Conservation (phyloP, 2,329 filamentous ascomycete species). For the Sporothrix euskadiensis region DNA sequence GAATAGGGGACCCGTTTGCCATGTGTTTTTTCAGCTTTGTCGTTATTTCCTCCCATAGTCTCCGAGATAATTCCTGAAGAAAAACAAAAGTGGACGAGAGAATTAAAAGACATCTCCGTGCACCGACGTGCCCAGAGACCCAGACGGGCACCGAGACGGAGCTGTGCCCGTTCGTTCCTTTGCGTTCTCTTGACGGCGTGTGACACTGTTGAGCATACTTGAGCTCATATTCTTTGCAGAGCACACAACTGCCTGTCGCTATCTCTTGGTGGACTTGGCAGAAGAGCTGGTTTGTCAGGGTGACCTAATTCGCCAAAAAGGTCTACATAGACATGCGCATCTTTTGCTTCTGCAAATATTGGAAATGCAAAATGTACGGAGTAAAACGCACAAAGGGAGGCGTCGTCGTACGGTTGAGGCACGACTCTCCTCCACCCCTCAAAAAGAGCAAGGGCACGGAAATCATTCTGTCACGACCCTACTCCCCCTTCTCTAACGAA, state of each 20-base stretch:
- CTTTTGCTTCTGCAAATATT: neutral
- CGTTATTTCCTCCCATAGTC: neutral
- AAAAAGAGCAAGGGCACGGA: neutral
- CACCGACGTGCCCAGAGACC: neutral
- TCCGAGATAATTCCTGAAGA: neutral
- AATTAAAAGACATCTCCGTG: neutral
- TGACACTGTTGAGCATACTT: too few relatives aligned
- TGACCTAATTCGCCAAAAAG: neutral
- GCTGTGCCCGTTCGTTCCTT: neutral
- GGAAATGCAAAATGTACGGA: neutral
- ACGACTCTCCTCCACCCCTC: neutral
- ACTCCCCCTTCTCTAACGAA: neutral
- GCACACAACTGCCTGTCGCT: constrained; percentile 4
- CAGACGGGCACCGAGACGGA: neutral
- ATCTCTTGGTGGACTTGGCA: constrained; percentile 21
- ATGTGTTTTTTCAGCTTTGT: neutral
- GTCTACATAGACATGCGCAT: too few relatives aligned
- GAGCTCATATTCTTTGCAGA: neutral
- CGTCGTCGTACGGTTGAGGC: constrained; percentile 2
- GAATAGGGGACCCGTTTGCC: constrained; percentile 15
- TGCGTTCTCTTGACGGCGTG: neutral
- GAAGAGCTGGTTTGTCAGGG: neutral
- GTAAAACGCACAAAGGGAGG: neutral
- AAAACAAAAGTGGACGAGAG: neutral
- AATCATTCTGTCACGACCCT: neutral